Base-by-base conservation (phyloP, 257 asterid species). In the Nicotiana tomentosiformis region DNA sequence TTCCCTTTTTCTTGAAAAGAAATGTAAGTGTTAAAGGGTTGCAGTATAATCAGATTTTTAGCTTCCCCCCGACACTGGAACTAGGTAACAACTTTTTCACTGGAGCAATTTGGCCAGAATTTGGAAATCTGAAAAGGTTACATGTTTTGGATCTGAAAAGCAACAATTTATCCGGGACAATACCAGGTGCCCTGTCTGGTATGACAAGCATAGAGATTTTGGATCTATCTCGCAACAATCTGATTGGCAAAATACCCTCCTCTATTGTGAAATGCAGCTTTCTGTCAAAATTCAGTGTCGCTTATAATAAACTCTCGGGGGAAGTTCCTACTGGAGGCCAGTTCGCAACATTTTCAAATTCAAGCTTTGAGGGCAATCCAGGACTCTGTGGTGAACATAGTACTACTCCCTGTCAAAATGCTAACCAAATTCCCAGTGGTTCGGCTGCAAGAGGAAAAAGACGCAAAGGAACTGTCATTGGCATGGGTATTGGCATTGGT, bases 21-120 rank as follows among this genome's bases (percentile, higher is more conserved):
- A 90, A 91, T 64, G 85, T 53, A 26, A 86, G 81, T 10, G 82
- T 6, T 5, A 33, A 72, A 55, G 88, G 89, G 9, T 83, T 84
- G 82, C 90, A 83, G 66, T 94, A 94, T 83, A 92, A 83, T 83
- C 90, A 88, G 85, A 87, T 88, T 18, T 35, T 84, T 56, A 90
- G 93, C 85, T 89, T 94, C 82, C 97, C 96, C 53, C 93, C 94
- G 0, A 90, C 93, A 2, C 70, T 94, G 82, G 95, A 88, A 58
- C 94, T 94, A 4, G 90, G 93, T 23, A 92, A 91, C 86, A 94
- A 94, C 83, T 81, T 79, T 60, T 90, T 94, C 58, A 89, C 90
- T 0, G 98, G 98, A 46, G 85, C 87, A 53, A 90, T 94, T 77
- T 91, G 90, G 93, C 96, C 95, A 0, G 95, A 92, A 85, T 94